Base-by-base conservation (phyloP, 352 stramenopile species). In the Pythium utonaiense region DNA sequence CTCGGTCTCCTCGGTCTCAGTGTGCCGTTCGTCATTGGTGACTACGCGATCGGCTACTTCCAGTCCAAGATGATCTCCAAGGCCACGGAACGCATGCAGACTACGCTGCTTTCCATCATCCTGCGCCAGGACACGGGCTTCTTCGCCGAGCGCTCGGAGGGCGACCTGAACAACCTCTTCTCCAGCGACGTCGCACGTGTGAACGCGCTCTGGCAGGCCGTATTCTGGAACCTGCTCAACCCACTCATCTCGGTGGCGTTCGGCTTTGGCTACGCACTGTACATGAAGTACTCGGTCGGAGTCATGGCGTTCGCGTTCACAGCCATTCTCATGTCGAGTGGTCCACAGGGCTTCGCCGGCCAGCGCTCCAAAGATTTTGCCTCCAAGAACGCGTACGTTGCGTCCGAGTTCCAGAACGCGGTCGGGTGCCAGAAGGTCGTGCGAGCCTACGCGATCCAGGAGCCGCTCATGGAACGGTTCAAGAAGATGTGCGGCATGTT, bases 31-130 rank as follows among this genome's bases (percentile, higher is more conserved):
- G 83, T 92, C 36, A 68, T 95, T 24, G 86, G 83, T n/a, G 78
- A 95, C 69, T 93, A 93, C 64, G 73, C 79, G 2, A 84, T 95
- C 31, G 86, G 86, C 40, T 94, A 91, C 63, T 95, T 95, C 71
- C 86, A 95, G 70, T 92, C 82, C 53, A 95, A 95, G 52, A 95
- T 95, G 86, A 95, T 95, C 54, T 84, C 83, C 25, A 95, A 93
- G 67, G 86, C 86, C 17, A 93, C 83, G 1, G 82, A 93, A 52
- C 77, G 71, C 45, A 77, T 95, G 64, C 83, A 95, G 61, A 77
- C 65, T 38, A 80, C 70, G 24, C 54, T 95, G 51, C 74, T 95
- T 4, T 69, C 86, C 51, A 95, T 87, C 56, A 91, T 95, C 40
- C 57, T 95, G 22, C 81, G 75, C 53, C 86, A 95, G 53, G 70